Evolutionary conservation across 2,329 filamentous ascomycete species (phyloP).

Genomic region (Fusarium sp.): DNA sequence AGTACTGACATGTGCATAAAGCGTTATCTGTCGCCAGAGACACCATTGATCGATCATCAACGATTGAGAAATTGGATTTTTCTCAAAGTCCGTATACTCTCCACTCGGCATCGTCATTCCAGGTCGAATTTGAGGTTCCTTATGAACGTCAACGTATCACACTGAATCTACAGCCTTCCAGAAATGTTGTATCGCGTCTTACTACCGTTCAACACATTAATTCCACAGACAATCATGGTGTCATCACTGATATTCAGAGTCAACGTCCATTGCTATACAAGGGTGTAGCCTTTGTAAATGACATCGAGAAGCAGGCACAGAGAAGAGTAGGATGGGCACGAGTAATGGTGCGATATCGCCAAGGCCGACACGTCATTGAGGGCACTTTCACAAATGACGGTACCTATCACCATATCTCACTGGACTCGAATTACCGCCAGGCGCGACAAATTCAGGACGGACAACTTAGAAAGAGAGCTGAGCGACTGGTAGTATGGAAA

Average conservation of each 20-base stretch:
- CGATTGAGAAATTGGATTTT: constrained; percentile 12
- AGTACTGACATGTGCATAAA: neutral
- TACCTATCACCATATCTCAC: constrained; percentile 25
- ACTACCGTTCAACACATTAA: constrained; percentile 20
- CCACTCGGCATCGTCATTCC: constrained; percentile 8
- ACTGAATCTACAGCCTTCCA: constrained; percentile 20
- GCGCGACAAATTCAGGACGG: neutral
- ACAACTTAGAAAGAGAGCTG: neutral
- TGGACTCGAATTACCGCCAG: constrained; percentile 26
- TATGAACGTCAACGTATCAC: constrained; percentile 8
- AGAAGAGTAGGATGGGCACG: constrained; percentile 23
- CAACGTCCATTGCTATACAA: constrained; percentile 17
- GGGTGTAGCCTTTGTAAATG: constrained; percentile 1
- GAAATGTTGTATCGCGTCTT: constrained; percentile 21
- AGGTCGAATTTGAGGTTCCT: constrained; percentile 20
- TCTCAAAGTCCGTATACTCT: constrained; percentile 13
- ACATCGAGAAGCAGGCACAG: neutral
- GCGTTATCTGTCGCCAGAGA: constrained; percentile 13
- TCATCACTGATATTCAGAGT: neutral
- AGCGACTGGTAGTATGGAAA: constrained; percentile 31
- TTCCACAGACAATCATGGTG: neutral
- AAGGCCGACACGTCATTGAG: constrained; percentile 11
- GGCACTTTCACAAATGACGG: constrained; percentile 32
- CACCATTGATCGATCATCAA: neutral
- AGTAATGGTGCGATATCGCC: constrained; percentile 20